These are phyloP conservation scores for Pinus albicaulis DNA, from an alignment of 75 land plant genomes.

Conservation along the genomic window DNA sequence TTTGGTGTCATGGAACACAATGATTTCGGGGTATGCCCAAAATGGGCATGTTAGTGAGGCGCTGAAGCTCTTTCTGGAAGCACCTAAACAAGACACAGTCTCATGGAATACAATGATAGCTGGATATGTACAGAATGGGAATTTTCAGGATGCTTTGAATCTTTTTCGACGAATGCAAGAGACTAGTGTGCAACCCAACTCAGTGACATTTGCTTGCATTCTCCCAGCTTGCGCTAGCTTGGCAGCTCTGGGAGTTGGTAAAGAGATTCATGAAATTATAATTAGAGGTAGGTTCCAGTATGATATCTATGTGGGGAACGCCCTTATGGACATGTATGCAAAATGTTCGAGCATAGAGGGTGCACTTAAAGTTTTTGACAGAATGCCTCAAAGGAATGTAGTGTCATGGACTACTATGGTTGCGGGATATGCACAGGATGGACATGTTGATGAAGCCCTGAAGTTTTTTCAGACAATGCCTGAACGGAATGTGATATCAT, in stretches of 20 bases:
- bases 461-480: constrained; percentile 4
- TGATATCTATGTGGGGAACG: constrained; percentile 2
- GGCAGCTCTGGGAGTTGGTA: constrained; percentile 2
- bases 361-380: background rate
- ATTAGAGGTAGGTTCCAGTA: background rate
- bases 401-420: background rate
- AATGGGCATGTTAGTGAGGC: background rate
- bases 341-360: background rate
- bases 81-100: constrained; percentile 13
- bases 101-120: constrained; percentile 27
- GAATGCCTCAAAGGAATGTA: background rate
- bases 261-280: constrained; percentile 10
- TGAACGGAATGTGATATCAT: constrained; percentile 1
- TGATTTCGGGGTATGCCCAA: background rate
- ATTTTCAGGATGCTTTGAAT: constrained; percentile 9
- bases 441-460: background rate
- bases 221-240: constrained; percentile 13
- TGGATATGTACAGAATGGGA: constrained; percentile 13
- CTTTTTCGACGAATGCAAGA: constrained; percentile 12
- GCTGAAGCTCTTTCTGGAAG: background rate
- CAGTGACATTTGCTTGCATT: constrained; percentile 10
- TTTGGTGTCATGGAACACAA: constrained; percentile 24
- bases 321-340: constrained; percentile 15
- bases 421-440: background rate
- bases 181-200: constrained; percentile 1